phyloP scores from a whole-genome alignment of 352 stramenopile species.

The Lagenidium sp. region DNA sequence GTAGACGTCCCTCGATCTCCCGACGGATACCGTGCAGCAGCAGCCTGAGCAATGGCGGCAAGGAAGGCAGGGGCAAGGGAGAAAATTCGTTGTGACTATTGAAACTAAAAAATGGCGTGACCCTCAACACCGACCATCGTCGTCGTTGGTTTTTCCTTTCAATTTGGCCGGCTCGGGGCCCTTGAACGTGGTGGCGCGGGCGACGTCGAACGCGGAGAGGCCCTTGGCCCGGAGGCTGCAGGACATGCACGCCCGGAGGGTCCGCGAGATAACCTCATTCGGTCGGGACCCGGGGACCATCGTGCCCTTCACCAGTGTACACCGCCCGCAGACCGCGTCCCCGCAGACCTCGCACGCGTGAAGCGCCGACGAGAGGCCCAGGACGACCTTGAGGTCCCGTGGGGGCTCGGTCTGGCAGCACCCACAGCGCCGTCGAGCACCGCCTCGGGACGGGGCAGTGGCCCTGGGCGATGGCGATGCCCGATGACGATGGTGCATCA shows the following conservation, averaged over 20 bases:
- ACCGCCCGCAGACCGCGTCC: slow-evolving; percentile 31
- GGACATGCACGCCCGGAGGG: slow-evolving; percentile 34
- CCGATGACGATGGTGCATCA: slow-evolving; percentile 7
- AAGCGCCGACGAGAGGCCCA: background rate
- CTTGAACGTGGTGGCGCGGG: no score
- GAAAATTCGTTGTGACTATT: no score
- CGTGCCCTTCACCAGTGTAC: slow-evolving; percentile 41
- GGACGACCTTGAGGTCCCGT: no score
- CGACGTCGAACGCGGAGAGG: no score
- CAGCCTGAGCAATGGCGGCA: no score
- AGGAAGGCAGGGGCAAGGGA: no score
- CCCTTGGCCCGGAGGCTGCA: slow-evolving; percentile 37
- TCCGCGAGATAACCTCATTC: slow-evolving; percentile 21
- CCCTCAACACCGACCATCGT: no score
- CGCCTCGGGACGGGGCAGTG: background rate
- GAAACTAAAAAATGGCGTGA: no score
- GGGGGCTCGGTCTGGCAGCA: background rate
- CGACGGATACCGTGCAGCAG: no score
- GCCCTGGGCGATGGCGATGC: background rate
- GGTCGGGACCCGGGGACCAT: slow-evolving; percentile 51
- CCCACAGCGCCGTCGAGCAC: background rate
- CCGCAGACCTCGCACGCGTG: slow-evolving; percentile 42
- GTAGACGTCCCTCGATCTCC: no score
- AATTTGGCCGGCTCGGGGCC: no score
- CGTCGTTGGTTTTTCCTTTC: no score